Conservation (phyloP, 805 yeast genomes). For the Kluyveromyces aestuarii region DNA sequence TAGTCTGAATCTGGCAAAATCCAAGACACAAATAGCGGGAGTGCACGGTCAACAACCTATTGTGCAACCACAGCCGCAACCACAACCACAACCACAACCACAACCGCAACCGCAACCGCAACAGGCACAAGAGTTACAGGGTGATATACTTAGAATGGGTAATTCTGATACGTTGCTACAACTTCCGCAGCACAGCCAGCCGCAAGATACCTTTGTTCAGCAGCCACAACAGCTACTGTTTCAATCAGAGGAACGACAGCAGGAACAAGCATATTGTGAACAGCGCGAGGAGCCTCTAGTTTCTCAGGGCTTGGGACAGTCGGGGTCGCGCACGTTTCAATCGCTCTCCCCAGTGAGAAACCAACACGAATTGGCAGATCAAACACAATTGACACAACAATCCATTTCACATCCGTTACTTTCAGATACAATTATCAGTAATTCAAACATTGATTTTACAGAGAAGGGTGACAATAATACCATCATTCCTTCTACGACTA, state of each 20-base stretch:
- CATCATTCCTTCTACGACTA: neutral
- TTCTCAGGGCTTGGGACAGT: neutral
- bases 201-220: neutral
- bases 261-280: neutral
- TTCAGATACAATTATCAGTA: neutral
- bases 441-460: neutral
- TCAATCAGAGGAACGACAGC: neutral
- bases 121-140: neutral
- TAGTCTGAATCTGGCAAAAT: neutral
- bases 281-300: neutral
- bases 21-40: neutral
- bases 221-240: neutral
- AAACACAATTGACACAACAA: neutral
- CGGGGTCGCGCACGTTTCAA: neutral
- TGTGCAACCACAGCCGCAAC: neutral
- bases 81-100: neutral
- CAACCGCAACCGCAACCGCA: neutral
- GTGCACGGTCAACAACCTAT: neutral
- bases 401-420: neutral
- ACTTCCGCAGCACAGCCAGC: neutral
- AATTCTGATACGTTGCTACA: neutral
- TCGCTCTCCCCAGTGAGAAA: neutral
- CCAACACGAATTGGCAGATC: neutral
- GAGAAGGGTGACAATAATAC: neutral
- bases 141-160: neutral